phyloP scores from a whole-genome alignment of 2,329 filamentous ascomycete species.

The Lachnellula cervina region DNA sequence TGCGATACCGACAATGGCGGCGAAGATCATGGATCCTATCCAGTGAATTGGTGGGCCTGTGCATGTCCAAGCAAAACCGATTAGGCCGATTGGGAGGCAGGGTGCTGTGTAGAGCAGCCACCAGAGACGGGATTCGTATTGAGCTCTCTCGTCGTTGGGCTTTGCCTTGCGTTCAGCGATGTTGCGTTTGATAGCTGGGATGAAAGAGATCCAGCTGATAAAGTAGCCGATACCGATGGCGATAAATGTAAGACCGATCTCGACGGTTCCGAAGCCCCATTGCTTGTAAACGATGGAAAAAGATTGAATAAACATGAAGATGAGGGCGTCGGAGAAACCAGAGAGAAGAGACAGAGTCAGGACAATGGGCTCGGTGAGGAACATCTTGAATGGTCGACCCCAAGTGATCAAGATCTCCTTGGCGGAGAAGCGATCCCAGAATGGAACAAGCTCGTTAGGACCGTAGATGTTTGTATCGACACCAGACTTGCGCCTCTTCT shows the following conservation, averaged over 20 bases:
- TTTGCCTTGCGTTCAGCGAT: slow-evolving; percentile 46
- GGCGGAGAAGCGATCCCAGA: slow-evolving; percentile 52
- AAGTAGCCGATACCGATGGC: slow-evolving; percentile 64
- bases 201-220: slow-evolving; percentile 55
- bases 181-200: slow-evolving; percentile 52
- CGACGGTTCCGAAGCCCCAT: slow-evolving; percentile 56
- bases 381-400: slow-evolving; percentile 66
- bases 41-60: slow-evolving; percentile 60
- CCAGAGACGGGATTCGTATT: slow-evolving; percentile 65
- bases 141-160: slow-evolving; percentile 51
- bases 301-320: slow-evolving; percentile 73
- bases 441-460: slow-evolving; percentile 64
- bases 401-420: slow-evolving; percentile 53
- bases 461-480: slow-evolving; percentile 56
- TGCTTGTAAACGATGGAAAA: slow-evolving; percentile 64
- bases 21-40: slow-evolving; percentile 63
- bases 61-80: slow-evolving; percentile 66
- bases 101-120: slow-evolving; percentile 59
- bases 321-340: slow-evolving; percentile 69
- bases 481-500: slow-evolving; percentile 61
- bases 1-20: slow-evolving; percentile 63
- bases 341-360: slow-evolving; percentile 64
- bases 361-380: slow-evolving; percentile 70
- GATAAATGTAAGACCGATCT: slow-evolving; percentile 57
- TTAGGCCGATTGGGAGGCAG: slow-evolving; percentile 59